Conservation (phyloP, 768 basidiomycete genomes). For the Boletellus ananiceps region DNA sequence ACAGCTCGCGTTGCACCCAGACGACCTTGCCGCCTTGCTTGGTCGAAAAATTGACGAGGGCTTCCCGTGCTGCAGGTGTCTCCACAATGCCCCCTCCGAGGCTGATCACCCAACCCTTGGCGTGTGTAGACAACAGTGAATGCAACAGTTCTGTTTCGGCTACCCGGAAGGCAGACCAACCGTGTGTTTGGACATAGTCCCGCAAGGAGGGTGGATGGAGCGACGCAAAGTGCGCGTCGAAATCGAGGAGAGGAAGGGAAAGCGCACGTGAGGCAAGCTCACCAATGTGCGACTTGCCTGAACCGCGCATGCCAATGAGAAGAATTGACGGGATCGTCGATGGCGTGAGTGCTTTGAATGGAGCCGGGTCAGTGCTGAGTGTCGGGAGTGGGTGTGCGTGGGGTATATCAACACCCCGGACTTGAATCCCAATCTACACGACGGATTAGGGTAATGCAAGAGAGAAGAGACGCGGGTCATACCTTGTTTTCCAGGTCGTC, state of each 20-base stretch:
- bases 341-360: conserved; percentile 12
- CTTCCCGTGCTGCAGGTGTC: conserved; percentile 64
- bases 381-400: conserved; percentile 30
- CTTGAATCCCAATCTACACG: conserved; percentile 77
- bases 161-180: conserved; percentile 87
- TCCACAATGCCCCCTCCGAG: conserved; percentile 96
- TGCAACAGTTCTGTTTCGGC: conserved; percentile 69
- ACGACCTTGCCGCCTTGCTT: conserved; percentile 66
- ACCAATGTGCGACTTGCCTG: conserved; percentile 90
- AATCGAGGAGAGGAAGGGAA: conserved; percentile 75
- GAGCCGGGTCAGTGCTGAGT: conserved; percentile 36
- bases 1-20: conserved; percentile 74
- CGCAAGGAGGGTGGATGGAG: conserved; percentile 59
- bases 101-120: conserved; percentile 69
- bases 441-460: background rate
- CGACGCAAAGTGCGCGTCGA: conserved; percentile 72
- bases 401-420: conserved; percentile 78
- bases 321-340: conserved; percentile 57
- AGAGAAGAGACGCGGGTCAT: conserved; percentile 3
- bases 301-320: conserved; percentile 93
- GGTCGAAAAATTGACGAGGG: conserved; percentile 62
- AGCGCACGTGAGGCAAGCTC: conserved; percentile 69
- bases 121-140: conserved; percentile 56
- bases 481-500: conserved; percentile 96
- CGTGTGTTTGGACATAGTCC: conserved; percentile 73